Percentiles rank a stretch among this genome's conserved stretches.
Evolutionary conservation across 805 yeast genomes (phyloP).

Genomic region (Groenewaldozyma tartarivorans): DNA sequence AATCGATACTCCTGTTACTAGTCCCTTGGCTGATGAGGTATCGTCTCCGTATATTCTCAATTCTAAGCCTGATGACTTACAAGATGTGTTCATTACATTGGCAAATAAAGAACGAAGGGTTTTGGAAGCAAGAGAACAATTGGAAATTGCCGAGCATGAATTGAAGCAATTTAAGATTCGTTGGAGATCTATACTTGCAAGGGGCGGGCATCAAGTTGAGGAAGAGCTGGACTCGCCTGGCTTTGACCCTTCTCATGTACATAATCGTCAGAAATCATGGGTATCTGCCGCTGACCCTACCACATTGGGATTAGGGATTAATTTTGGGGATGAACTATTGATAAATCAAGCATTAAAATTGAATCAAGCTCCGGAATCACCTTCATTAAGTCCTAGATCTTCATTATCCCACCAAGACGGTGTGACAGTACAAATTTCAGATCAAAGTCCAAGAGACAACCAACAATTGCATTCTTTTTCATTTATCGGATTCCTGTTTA

Average conservation of each 20-base stretch:
- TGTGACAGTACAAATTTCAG: too few species aligned
- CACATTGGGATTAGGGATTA: neutral
- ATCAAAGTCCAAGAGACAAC: too few species aligned
- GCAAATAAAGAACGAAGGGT: constrained; percentile 29
- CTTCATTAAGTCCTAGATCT: too few species aligned
- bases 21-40: neutral
- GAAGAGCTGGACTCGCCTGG: neutral
- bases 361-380: too few species aligned
- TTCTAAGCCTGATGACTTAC: constrained; percentile 18
- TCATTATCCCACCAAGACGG: too few species aligned
- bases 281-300: too few species aligned
- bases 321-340: too few species aligned
- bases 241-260: too few species aligned
- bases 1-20: constrained; percentile 4
- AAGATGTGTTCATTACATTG: constrained; percentile 24
- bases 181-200: constrained; percentile 15
- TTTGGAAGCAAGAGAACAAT: constrained; percentile 25
- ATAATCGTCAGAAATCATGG: too few species aligned
- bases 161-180: constrained; percentile 17
- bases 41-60: constrained; percentile 16
- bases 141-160: constrained; percentile 21
- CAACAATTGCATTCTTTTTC: too few species aligned
- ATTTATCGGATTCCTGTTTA: too few species aligned
- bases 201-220: neutral
- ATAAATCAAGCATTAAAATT: too few species aligned